These are phyloP conservation scores for Lachnellula occidentalis DNA, from an alignment of 2,329 filamentous ascomycete genomes.

Conservation along the genomic window DNA sequence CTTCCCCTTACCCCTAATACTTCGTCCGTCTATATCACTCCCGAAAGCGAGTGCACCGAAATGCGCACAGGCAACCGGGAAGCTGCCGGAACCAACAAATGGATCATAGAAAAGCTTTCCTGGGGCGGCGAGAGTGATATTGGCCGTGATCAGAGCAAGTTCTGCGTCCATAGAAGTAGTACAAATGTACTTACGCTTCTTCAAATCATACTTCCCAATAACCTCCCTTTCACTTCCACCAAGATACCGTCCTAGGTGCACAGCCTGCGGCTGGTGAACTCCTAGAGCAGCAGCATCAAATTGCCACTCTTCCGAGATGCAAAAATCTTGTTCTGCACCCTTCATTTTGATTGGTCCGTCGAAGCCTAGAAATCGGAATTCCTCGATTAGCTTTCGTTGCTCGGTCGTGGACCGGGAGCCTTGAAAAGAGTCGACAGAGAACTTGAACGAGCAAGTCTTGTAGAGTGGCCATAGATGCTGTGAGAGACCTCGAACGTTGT, in stretches of 20 bases:
- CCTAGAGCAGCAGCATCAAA: constrained; percentile 44
- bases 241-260: constrained; percentile 71
- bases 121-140: constrained; percentile 75
- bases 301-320: constrained; percentile 77
- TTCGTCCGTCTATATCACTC: constrained; percentile 89
- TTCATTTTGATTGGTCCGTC: constrained; percentile 73
- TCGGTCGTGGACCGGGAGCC: constrained; percentile 59
- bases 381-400: constrained; percentile 73
- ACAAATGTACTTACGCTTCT: constrained; percentile 88
- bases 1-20: constrained; percentile 64
- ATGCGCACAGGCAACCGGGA: constrained; percentile 82
- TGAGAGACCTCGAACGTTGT: constrained; percentile 54
- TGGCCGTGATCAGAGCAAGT: constrained; percentile 84
- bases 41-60: constrained; percentile 82
- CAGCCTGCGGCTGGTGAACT: constrained; percentile 48
- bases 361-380: constrained; percentile 74
- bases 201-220: constrained; percentile 74
- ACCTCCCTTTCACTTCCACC: constrained; percentile 61
- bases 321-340: constrained; percentile 67
- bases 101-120: constrained; percentile 91
- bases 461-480: constrained; percentile 63
- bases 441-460: constrained; percentile 66
- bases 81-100: constrained; percentile 92
- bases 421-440: constrained; percentile 77
- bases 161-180: constrained; percentile 98